Base-by-base conservation (phyloP, 2,329 filamentous ascomycete species). In the Thelonectria olida region DNA sequence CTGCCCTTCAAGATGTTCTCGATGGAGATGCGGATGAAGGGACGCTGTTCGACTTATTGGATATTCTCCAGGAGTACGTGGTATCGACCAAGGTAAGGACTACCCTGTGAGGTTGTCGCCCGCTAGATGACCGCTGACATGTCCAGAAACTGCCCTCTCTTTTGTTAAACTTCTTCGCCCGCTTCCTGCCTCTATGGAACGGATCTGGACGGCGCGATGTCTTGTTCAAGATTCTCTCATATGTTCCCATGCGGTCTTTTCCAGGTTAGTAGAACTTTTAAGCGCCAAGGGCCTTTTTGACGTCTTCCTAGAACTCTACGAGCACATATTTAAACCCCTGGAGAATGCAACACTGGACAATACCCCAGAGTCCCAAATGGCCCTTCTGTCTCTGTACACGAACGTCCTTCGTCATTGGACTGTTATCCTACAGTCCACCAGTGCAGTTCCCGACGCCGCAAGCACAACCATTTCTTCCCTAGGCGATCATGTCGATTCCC, bases 331-430 rank as follows among this genome's bases (percentile, higher is more conserved):
- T 19, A 70, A 77, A 22, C 80, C 79, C 1, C 75, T 90, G 12
- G 86, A 90, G 68, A 74, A 75, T 1, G 79, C 78, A 20, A 70
- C 88, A 1, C 74, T 87, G 9, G 80, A 85, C 65, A 80, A 82
- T 41, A 80, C 79, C 1, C 60, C 81, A 0, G 70, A 79, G 6
- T 86, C 88, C 1, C 89, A 89, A 67, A 72, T 85, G 0, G 80
- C 80, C 2, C 78, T 96, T 2, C 81, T 96, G 3, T 75, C 75
- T 2, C 88, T 93, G 63, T 96, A 95, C 75, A 88, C 85, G 2
- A 76, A 77, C 10, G 79, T 96, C 6, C 82, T 95, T 45, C 84
- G 82, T 10, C 84, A 88, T 59, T 90, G 88, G 88, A 79, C 78
- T 7, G 72, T 79, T 9, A 63, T 75, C 3, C 74, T 88, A 44